phyloP scores from a whole-genome alignment of 2,329 filamentous ascomycete genomes.

The Stemphylium vesicarium region DNA sequence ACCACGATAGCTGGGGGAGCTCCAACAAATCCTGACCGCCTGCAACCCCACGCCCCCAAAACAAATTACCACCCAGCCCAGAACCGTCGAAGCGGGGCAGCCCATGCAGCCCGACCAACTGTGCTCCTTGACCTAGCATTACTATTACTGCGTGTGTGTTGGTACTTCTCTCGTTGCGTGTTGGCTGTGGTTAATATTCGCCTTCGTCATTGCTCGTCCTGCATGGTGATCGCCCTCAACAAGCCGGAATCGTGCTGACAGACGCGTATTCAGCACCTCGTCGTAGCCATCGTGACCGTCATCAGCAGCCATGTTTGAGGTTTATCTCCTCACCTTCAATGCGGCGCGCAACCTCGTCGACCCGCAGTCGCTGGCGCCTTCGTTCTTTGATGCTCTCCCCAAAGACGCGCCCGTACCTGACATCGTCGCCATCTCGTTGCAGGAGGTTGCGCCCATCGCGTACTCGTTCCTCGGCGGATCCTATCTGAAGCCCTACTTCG shows the following conservation, averaged over 20 bases:
- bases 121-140: neutral
- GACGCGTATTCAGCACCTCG: conserved; percentile 15
- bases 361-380: conserved; percentile 70
- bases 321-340: conserved; percentile 89
- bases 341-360: conserved; percentile 77
- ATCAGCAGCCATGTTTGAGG: conserved; percentile 57
- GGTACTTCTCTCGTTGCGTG: too few species aligned
- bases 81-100: neutral
- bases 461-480: conserved; percentile 86
- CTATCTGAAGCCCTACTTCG: conserved; percentile 77
- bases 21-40: conserved; percentile 16
- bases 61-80: neutral
- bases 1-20: conserved; percentile 2
- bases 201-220: neutral
- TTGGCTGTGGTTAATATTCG: neutral
- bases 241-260: conserved; percentile 28
- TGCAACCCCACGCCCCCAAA: conserved; percentile 11
- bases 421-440: conserved; percentile 72
- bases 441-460: conserved; percentile 86
- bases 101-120: neutral
- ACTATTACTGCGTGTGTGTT: neutral
- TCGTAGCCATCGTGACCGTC: conserved; percentile 1
- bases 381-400: conserved; percentile 61
- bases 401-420: conserved; percentile 64
- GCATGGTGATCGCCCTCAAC: conserved; percentile 18